Evolutionary conservation across 345 rosid genomes (phyloP).

Genomic region (Ceriops tagal): DNA sequence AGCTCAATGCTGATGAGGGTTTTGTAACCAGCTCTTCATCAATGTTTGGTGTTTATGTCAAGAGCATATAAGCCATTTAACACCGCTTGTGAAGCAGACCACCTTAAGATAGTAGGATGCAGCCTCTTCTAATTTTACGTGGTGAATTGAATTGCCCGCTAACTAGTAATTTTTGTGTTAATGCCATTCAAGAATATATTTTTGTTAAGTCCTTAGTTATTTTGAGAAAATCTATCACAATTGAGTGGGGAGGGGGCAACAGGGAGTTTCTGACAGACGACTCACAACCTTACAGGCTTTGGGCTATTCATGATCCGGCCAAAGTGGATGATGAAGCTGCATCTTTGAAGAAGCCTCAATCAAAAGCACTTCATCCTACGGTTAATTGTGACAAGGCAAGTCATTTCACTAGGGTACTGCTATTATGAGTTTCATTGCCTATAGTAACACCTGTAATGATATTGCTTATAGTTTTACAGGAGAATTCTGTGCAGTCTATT

Average conservation of each 20-base stretch:
- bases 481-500: constrained; percentile 43
- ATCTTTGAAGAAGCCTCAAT: constrained; percentile 27
- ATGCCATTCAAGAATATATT: too few relatives aligned
- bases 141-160: not conserved
- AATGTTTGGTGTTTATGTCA: not conserved
- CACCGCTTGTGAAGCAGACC: not conserved
- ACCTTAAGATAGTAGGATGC: not conserved
- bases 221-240: too few relatives aligned
- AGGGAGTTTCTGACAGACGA: not conserved
- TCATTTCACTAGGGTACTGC: constrained; percentile 10
- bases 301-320: constrained; percentile 47
- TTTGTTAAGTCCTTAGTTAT: not conserved
- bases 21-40: not conserved
- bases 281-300: constrained; percentile 41
- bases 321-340: constrained; percentile 35
- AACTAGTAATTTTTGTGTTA: too few relatives aligned
- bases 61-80: not conserved
- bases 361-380: constrained; percentile 40
- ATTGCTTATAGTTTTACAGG: constrained; percentile 33
- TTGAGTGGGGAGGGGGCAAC: too few relatives aligned
- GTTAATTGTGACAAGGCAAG: constrained; percentile 79
- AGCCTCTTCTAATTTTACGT: not conserved
- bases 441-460: constrained; percentile 14
- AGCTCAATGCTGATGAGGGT: not conserved
- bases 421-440: constrained; percentile 7